phyloP scores from a whole-genome alignment of 208 protist genomes.

The Herpetomonas tarakana region DNA sequence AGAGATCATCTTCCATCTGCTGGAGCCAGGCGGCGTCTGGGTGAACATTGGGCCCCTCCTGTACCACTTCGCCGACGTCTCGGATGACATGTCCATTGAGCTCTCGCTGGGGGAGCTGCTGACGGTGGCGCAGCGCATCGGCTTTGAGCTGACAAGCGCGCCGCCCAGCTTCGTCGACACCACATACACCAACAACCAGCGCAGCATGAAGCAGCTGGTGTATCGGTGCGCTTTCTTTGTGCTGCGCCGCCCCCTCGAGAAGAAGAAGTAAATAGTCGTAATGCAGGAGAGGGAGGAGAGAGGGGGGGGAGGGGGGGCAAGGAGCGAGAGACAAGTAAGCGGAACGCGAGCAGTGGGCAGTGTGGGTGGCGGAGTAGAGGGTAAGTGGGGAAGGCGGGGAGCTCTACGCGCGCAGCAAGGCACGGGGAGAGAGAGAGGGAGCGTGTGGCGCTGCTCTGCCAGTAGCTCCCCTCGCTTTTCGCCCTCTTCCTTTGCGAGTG shows the following conservation, averaged over 20 bases:
- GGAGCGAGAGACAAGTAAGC: background rate
- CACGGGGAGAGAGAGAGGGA: too few species aligned
- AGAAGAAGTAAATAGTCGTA: slow-evolving; percentile 10
- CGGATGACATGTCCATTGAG: slow-evolving; percentile 88
- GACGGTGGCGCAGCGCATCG: slow-evolving; percentile 71
- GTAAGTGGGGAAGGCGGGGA: too few species aligned
- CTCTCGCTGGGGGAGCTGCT: slow-evolving; percentile 87
- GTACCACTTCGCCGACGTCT: slow-evolving; percentile 94
- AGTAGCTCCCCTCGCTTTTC: too few species aligned
- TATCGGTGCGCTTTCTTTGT: slow-evolving; percentile 91
- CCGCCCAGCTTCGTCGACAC: slow-evolving; percentile 79
- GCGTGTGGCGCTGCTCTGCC: too few species aligned
- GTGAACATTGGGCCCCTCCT: slow-evolving; percentile 96
- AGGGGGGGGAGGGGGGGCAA: background rate
- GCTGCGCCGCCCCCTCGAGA: slow-evolving; percentile 52
- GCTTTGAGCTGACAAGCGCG: slow-evolving; percentile 58
- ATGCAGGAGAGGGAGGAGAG: background rate
- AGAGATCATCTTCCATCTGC: slow-evolving; percentile 89
- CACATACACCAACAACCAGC: slow-evolving; percentile 91
- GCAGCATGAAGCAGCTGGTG: slow-evolving; percentile 90
- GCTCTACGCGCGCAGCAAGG: too few species aligned
- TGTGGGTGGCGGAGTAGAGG: too few species aligned
- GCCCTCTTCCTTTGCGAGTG: too few species aligned
- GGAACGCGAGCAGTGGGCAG: too few species aligned
- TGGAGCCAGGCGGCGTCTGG: slow-evolving; percentile 93